phyloP scores from a whole-genome alignment of 1,284 basidiomycete species.

The Trichosporon asahii region DNA sequence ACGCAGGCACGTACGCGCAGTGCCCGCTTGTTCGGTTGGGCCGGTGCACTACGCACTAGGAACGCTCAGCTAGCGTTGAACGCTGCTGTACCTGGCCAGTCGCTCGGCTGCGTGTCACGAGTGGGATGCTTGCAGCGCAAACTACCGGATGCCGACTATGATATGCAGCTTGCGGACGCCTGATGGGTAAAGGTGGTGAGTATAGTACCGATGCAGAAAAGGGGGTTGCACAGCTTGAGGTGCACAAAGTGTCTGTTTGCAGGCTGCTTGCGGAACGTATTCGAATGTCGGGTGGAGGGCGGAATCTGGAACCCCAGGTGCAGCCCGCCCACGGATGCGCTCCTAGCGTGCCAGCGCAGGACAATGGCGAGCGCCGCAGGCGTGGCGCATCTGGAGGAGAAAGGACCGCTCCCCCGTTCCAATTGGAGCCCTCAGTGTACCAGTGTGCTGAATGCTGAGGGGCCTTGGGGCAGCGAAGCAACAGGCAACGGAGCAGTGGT shows the following conservation, averaged over 20 bases:
- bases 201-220: not conserved
- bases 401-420: too few relatives aligned
- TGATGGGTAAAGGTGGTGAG: not conserved
- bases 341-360: not conserved
- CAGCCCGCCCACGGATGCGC: not conserved
- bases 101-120: not conserved
- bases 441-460: too few relatives aligned
- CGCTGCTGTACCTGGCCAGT: too few relatives aligned
- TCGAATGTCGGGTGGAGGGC: not conserved
- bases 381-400: too few relatives aligned
- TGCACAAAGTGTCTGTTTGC: too few relatives aligned
- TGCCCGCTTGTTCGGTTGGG: not conserved
- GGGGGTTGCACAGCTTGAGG: not conserved
- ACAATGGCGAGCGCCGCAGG: not conserved
- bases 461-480: too few relatives aligned
- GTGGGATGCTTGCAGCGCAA: not conserved
- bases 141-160: not conserved
- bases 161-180: not conserved
- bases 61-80: too few relatives aligned
- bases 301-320: not conserved
- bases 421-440: not conserved
- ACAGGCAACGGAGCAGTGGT: not conserved
- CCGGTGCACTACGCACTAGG: not conserved
- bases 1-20: not conserved
- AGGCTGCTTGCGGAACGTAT: not conserved